A percentile compares a stretch with the other conserved stretches of the same genome.
Conservation (phyloP, 2,329 filamentous ascomycete genomes). For the Gnomoniopsis smithogilvyi region DNA sequence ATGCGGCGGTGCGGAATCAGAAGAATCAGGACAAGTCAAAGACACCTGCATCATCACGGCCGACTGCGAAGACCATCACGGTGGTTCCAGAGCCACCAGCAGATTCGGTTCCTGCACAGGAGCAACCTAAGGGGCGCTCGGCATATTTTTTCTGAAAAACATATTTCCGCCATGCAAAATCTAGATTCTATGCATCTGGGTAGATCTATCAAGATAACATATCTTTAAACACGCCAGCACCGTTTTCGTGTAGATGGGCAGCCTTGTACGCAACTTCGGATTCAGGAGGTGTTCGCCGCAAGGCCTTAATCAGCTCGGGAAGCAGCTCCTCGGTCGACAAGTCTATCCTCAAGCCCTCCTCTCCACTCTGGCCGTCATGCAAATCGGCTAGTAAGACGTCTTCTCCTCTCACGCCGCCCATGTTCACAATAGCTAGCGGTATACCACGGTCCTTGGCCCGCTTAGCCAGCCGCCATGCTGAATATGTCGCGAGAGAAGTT, state of each 20-base stretch:
- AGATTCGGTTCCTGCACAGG: constrained; percentile 19
- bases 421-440: constrained; percentile 83
- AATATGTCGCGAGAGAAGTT: constrained; percentile 91
- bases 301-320: constrained; percentile 51
- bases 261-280: constrained; percentile 6
- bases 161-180: constrained; percentile 19
- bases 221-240: constrained; percentile 50
- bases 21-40: constrained; percentile 40
- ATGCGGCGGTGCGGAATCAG: constrained; percentile 51
- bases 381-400: constrained; percentile 65
- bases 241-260: constrained; percentile 22
- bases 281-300: constrained; percentile 32
- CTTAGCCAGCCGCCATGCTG: constrained; percentile 86
- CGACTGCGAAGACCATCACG: constrained; percentile 23
- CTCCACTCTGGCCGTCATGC: constrained; percentile 47
- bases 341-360: constrained; percentile 53
- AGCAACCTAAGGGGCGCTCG: constrained; percentile 28
- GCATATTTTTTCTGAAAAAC: constrained; percentile 49
- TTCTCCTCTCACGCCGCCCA: constrained; percentile 80
- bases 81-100: constrained; percentile 22
- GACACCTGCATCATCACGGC: constrained; percentile 22
- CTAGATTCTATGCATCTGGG: constrained; percentile 16
- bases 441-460: constrained; percentile 77
- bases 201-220: constrained; percentile 49
- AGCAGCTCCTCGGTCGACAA: constrained; percentile 56